phyloP scores from a whole-genome alignment of 441 rosid species.

The Eruca vesicaria region DNA sequence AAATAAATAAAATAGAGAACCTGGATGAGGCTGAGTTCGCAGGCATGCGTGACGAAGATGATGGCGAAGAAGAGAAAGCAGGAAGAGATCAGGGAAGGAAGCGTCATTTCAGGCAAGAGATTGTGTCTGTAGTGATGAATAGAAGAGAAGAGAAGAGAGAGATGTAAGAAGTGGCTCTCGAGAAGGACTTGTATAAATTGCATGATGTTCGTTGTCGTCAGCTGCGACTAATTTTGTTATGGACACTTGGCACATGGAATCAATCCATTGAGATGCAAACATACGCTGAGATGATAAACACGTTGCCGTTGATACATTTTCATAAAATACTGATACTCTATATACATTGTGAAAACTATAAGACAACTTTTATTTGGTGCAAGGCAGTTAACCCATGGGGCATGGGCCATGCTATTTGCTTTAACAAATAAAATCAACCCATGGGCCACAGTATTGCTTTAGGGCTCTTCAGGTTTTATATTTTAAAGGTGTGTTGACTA shows the following conservation, averaged over 20 bases:
- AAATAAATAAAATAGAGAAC: background rate
- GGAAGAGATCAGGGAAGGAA: constrained; percentile 1
- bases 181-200: constrained; percentile 15
- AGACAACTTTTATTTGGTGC: background rate
- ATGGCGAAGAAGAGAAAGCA: constrained; percentile 10
- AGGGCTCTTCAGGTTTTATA: background rate
- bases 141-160: background rate
- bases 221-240: background rate
- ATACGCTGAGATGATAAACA: background rate
- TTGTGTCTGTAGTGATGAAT: background rate
- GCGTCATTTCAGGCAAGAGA: constrained; percentile 1
- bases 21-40: constrained; percentile 35
- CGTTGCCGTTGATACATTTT: background rate
- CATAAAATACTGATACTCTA: background rate
- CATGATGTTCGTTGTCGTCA: constrained; percentile 16
- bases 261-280: background rate
- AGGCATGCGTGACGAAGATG: constrained; percentile 25
- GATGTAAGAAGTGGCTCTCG: background rate
- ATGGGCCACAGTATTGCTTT: background rate
- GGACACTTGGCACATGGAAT: constrained; percentile 21
- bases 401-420: no score
- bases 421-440: no score
- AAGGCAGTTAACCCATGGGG: background rate
- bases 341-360: background rate
- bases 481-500: background rate